A percentile compares a stretch with the other conserved stretches of the same genome.
Conservation (phyloP, 108 stramenopile genomes). For the Stephanodiscus triporus region DNA sequence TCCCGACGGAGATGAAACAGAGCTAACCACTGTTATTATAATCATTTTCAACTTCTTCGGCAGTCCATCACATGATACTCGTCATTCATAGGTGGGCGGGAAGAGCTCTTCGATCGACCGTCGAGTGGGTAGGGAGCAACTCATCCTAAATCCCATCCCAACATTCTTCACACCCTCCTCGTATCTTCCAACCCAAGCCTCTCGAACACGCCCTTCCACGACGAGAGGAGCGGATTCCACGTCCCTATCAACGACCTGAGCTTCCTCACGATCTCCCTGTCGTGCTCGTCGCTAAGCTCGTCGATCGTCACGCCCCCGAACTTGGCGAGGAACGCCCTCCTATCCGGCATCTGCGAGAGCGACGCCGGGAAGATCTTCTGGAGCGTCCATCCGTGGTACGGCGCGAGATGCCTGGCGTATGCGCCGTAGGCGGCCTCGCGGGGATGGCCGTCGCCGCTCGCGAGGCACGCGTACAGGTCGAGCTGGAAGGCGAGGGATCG, state of each 20-base stretch:
- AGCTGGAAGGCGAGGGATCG: slow-evolving; percentile 60
- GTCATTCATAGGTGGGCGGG: neutral
- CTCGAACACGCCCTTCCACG: slow-evolving; percentile 54
- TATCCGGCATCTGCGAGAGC: slow-evolving; percentile 35
- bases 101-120: neutral
- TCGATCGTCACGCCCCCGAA: slow-evolving; percentile 52
- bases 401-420: slow-evolving; percentile 37
- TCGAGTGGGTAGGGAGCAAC: neutral
- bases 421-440: slow-evolving; percentile 47
- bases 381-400: slow-evolving; percentile 56
- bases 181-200: slow-evolving; percentile 50
- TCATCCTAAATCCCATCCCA: too few relatives aligned
- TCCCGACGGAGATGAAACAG: neutral
- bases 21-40: neutral
- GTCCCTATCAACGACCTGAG: slow-evolving; percentile 29
- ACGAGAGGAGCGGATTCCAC: slow-evolving; percentile 46
- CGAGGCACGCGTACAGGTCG: slow-evolving; percentile 48
- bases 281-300: slow-evolving; percentile 26
- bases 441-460: slow-evolving; percentile 20
- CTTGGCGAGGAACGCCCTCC: slow-evolving; percentile 33
- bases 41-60: neutral
- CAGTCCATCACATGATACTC: neutral
- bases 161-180: slow-evolving; percentile 33
- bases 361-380: slow-evolving; percentile 44
- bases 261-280: slow-evolving; percentile 43